Conservation (phyloP, 2,329 filamentous ascomycete species). For the Torrubiella hemipterigena region DNA sequence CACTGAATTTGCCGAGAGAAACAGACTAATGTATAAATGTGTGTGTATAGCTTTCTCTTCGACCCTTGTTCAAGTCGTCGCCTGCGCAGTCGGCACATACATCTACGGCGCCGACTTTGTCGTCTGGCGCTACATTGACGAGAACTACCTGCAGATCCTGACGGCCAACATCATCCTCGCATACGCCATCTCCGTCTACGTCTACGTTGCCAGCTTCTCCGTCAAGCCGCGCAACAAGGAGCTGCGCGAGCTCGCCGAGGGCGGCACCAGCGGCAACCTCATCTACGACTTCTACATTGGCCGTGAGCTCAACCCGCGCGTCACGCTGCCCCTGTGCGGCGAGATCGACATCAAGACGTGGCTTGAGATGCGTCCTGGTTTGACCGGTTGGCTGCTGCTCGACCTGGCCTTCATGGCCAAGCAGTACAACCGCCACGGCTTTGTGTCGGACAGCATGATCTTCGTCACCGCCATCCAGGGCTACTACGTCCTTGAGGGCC, state of each 20-base stretch:
- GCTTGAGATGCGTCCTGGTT: conserved; percentile 74
- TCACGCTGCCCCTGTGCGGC: conserved; percentile 64
- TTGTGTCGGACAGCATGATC: conserved; percentile 71
- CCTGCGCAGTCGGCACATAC: conserved; percentile 59
- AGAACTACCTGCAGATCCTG: conserved; percentile 76
- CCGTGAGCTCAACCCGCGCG: conserved; percentile 82
- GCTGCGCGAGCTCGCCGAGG: conserved; percentile 63
- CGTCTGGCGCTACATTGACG: conserved; percentile 80
- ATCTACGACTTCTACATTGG: conserved; percentile 94
- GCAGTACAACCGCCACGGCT: conserved; percentile 73
- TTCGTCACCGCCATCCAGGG: conserved; percentile 63
- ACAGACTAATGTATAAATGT: too few species aligned
- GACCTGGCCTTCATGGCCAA: conserved; percentile 73
- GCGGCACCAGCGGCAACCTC: conserved; percentile 67
- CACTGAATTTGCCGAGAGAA: too few species aligned
- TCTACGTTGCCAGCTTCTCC: conserved; percentile 68
- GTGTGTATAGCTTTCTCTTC: conserved; percentile 52
- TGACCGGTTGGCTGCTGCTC: conserved; percentile 75
- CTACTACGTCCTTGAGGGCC: conserved; percentile 70
- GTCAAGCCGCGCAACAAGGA: conserved; percentile 60
- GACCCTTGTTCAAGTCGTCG: conserved; percentile 54
- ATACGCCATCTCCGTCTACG: conserved; percentile 56
- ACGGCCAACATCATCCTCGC: conserved; percentile 70
- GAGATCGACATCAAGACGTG: conserved; percentile 81
- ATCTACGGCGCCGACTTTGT: conserved; percentile 65